A percentile compares a stretch with the other conserved stretches of the same genome.
Evolutionary conservation across 2,329 filamentous ascomycete genomes (phyloP).

Genomic region (Ophiostoma tasmaniense): DNA sequence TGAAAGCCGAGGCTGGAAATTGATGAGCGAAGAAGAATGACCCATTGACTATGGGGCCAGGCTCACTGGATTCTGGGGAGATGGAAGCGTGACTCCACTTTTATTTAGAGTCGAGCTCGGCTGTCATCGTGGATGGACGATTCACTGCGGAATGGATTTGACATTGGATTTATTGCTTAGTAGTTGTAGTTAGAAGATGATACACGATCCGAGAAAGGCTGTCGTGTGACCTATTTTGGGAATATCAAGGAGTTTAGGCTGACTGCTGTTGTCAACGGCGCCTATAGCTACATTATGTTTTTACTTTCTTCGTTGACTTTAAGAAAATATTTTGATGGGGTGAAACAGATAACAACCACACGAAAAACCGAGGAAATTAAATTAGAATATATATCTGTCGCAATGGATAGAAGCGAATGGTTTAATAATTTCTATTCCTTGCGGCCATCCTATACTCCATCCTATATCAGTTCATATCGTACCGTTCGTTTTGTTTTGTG

Average conservation of each 20-base stretch:
- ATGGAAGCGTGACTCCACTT: not conserved
- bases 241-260: no score
- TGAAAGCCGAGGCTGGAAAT: slow-evolving; percentile 19
- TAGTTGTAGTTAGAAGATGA: no score
- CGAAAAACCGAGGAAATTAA: no score
- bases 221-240: no score
- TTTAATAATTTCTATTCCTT: not conserved
- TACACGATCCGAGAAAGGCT: no score
- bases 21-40: not conserved
- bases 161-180: no score
- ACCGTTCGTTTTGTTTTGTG: not conserved
- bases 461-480: not conserved
- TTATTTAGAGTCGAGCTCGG: not conserved
- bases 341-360: no score
- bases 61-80: not conserved
- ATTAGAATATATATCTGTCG: no score
- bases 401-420: not conserved
- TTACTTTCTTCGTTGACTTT: no score
- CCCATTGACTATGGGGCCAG: not conserved
- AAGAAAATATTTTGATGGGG: no score
- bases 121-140: not conserved
- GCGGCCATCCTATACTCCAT: not conserved
- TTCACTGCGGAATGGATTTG: not conserved
- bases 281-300: no score
- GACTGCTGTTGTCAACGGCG: no score